Base-by-base conservation (phyloP, 148 eudicot species). In the Camellia sinensis region DNA sequence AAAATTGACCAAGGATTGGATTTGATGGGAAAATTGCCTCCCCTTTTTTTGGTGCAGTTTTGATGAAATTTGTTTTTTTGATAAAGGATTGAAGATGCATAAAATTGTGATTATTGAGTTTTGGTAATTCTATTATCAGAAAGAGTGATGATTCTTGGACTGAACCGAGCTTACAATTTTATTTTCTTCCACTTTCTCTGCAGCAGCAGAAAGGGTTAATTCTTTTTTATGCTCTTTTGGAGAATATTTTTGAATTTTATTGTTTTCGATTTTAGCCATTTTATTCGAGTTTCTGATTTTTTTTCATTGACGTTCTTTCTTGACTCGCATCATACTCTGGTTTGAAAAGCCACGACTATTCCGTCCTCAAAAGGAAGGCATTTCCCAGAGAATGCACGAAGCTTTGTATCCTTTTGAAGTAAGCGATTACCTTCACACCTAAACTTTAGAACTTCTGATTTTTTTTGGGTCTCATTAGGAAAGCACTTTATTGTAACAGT, bases 331-430 rank as follows among this genome's bases (percentile, higher is more conserved):
- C 44, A 61, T 83, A 96, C 99, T 93, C 54, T 90, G 76, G 85
- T 79, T 92, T 53, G 90, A 86, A 52, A 86, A 87, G 54, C 91
- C 95, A 0, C 83, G 67, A 67, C 43, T 96, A 64, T 84, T 22
- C 45, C 83, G 83, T 12, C 98, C 98, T 46, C 83, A 85, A 54
- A 96, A 89, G 84, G 97, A 91, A 43, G 82, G 88, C 9, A 10
- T 7, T 14, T 41, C 82, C 3, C 80, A 74, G 81, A 21, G 83
- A 45, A 68, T 72, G 67, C 80, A 37, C 0, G 83, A 84, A 57
- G 53, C 83, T 59, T 77, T 96, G 18, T 86, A 80, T 73, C 99
- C 98, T 10, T 86, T 86, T 74, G 98, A 95, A 89, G 98, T 90
- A 83, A 71, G 54, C 13, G 40, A 9, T 12, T 12, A 7, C 17